Base-by-base conservation (phyloP, 192 early-diverging fungal genomes). In the Obelidium mucronatum region DNA sequence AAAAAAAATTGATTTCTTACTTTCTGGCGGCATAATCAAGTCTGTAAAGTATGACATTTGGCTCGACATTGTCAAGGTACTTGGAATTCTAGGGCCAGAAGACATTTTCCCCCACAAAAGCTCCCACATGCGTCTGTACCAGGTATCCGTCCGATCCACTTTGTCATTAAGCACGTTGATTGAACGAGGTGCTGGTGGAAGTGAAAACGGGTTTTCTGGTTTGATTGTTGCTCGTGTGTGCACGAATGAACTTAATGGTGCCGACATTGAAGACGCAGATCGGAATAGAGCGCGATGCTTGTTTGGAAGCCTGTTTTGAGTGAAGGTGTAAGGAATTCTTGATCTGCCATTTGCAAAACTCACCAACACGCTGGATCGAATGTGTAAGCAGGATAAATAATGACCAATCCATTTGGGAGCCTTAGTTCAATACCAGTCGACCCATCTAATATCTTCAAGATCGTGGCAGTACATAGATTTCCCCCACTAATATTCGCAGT, bases 311-410 rank as follows among this genome's bases (percentile, higher is more conserved):
- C 80, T n/a, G n/a, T n/a, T n/a, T 15, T 26, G 64, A 37, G 8
- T 30, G 22, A 48, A 15, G 44, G 8, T 48, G 44, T 48, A 6
- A 48, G 19, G 11, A 48, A 6, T 19, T 15, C 8, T 5, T 61
- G n/a, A n/a, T 24, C 52, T 44, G 75, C 11, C n/a, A 30, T 19
- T 26, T 56, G 17, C 28, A 24, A 44, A 22, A 66, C 61, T 22
- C 67, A 82, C 96, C 97, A 99, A 66, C 94, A 96, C 6, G 91
- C 88, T 74, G 97, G 88, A 68, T 97, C 94, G 69, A 99, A 95
- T 39, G 52, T 59, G 55, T 53, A 72, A 36, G 70, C 70, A 3
- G 70, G 70, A 37, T 72, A 72, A n/a, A 94, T 88, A 67, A 97
- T 84, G 22, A 99, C 77, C 13, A 99, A 73, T 6, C 92, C 94